Conservation (phyloP, 169 alveolate genomes). For the Plasmodium relictum region DNA sequence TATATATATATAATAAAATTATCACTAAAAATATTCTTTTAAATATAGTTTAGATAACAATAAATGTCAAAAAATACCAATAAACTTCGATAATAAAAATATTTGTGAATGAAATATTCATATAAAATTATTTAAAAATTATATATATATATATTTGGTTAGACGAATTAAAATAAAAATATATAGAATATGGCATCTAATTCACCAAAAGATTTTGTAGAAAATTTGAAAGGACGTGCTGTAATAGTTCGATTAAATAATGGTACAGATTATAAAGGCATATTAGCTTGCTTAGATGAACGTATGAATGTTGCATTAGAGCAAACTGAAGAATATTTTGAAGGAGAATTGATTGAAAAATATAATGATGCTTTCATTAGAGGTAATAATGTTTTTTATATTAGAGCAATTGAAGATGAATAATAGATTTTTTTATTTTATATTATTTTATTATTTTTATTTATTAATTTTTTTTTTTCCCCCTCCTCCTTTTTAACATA, state of each 20-base stretch:
- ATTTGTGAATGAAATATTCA: too few species aligned
- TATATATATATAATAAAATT: too few species aligned
- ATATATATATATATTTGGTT: neutral
- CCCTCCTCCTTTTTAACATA: too few species aligned
- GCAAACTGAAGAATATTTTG: conserved; percentile 87
- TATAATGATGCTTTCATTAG: conserved; percentile 91
- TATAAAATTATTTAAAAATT: too few species aligned
- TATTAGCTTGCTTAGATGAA: conserved; percentile 89
- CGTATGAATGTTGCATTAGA: conserved; percentile 91
- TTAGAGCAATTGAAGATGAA: conserved; percentile 72
- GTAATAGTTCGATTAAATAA: conserved; percentile 84
- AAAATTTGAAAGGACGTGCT: conserved; percentile 70
- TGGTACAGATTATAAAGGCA: conserved; percentile 84
- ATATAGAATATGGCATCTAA: conserved; percentile 46
- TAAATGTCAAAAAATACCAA: too few species aligned
- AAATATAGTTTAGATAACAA: too few species aligned
- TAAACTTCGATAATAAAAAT: too few species aligned
- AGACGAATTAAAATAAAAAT: neutral
- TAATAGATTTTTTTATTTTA: neutral
- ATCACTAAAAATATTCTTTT: too few species aligned
- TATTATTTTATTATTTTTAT: too few species aligned
- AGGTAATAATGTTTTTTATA: conserved; percentile 89
- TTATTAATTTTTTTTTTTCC: too few species aligned
- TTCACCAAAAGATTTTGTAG: conserved; percentile 75
- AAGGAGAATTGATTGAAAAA: conserved; percentile 85